phyloP scores from a whole-genome alignment of 129 eudicot genomes.

The Artemisia tridentata region DNA sequence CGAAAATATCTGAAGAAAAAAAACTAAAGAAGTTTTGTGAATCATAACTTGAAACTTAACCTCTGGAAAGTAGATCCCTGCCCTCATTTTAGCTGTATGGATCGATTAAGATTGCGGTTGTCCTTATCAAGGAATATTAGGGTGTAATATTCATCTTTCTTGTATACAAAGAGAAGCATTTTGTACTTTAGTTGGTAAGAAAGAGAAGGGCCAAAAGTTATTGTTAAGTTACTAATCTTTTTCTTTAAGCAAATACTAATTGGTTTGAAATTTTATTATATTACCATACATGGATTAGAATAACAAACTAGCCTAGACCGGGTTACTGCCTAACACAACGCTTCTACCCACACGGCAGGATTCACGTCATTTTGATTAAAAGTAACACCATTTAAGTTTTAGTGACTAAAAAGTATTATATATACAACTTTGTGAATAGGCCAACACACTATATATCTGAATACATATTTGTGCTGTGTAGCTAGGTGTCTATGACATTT shows the following conservation, averaged over 20 bases:
- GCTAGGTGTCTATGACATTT: neutral
- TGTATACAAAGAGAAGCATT: constrained; percentile 15
- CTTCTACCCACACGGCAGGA: neutral
- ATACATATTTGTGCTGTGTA: constrained; percentile 6
- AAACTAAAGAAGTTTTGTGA: too few species aligned
- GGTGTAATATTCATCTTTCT: constrained; percentile 24
- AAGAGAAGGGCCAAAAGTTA: constrained; percentile 16
- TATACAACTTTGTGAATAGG: constrained; percentile 13
- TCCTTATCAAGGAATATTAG: constrained; percentile 4
- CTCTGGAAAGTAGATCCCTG: constrained; percentile 11
- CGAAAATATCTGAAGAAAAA: too few species aligned
- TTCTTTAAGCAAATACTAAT: constrained; percentile 19
- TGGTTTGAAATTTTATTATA: neutral
- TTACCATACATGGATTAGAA: neutral
- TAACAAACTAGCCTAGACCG: too few species aligned
- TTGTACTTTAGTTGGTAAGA: neutral
- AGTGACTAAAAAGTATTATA: neutral
- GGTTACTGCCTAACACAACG: neutral
- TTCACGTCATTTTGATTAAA: neutral
- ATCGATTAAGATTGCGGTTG: constrained; percentile 9
- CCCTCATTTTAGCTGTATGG: neutral
- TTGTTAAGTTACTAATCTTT: constrained; percentile 19
- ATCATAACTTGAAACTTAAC: neutral
- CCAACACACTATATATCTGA: neutral
- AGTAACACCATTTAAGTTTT: neutral